Evolutionary conservation across 1,284 basidiomycete genomes (phyloP).

Genomic region (Melampsora americana): DNA sequence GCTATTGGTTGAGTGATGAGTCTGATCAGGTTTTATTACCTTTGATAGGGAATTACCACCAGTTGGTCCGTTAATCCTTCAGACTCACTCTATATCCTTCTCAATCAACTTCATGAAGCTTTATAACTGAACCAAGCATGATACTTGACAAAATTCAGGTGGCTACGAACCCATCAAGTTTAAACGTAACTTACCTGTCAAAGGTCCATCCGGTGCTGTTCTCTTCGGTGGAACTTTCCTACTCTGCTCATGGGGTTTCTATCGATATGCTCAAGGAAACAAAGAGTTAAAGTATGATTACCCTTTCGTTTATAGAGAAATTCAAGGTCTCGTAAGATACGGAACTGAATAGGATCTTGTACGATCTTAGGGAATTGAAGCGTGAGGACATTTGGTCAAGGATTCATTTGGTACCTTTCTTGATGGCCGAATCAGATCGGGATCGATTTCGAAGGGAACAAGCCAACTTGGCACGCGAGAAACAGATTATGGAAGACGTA

Average conservation of each 20-base stretch:
- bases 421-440: conserved; percentile 88
- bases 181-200: conserved; percentile 89
- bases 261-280: conserved; percentile 82
- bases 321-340: no score
- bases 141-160: conserved; percentile 56
- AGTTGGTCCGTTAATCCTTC: conserved; percentile 10
- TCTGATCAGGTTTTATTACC: background rate
- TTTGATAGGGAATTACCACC: conserved; percentile 34
- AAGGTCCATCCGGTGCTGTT: conserved; percentile 81
- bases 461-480: conserved; percentile 76
- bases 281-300: conserved; percentile 78
- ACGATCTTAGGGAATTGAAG: conserved; percentile 71
- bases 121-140: background rate
- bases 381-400: conserved; percentile 94
- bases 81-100: background rate
- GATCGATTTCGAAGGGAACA: conserved; percentile 78
- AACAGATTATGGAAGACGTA: conserved; percentile 93
- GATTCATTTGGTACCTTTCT: conserved; percentile 86
- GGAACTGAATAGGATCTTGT: background rate
- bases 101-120: background rate
- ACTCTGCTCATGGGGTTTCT: conserved; percentile 89
- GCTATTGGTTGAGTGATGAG: background rate
- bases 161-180: conserved; percentile 92
- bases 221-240: conserved; percentile 80
- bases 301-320: background rate